These are phyloP conservation scores for Orbilia javanica DNA, from an alignment of 2,329 filamentous ascomycete genomes.

Conservation along the genomic window DNA sequence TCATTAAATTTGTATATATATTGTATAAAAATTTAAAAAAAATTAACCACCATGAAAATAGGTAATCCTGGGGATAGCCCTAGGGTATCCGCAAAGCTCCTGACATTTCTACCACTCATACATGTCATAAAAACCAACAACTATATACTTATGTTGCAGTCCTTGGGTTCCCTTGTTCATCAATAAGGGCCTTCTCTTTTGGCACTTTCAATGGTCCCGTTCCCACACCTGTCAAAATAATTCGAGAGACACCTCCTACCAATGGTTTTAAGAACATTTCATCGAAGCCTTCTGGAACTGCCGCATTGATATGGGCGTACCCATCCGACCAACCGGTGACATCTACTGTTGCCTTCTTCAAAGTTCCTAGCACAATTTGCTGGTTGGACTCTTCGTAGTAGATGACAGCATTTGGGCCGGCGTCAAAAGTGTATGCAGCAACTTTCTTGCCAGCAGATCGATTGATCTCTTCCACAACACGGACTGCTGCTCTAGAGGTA, in stretches of 20 bases:
- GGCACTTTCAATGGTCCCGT: constrained; percentile 87
- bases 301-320: constrained; percentile 69
- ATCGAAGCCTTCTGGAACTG: constrained; percentile 73
- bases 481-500: constrained; percentile 85
- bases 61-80: not conserved
- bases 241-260: constrained; percentile 83
- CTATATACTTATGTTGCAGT: constrained; percentile 10
- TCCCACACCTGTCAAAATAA: constrained; percentile 92
- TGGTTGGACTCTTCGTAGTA: constrained; percentile 89
- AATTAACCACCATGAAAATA: not conserved
- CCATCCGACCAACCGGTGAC: constrained; percentile 80
- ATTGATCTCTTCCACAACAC: constrained; percentile 91
- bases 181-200: constrained; percentile 65
- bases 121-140: not conserved
- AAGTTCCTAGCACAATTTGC: constrained; percentile 78
- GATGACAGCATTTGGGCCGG: constrained; percentile 94
- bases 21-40: not conserved
- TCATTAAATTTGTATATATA: constrained; percentile 24
- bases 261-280: constrained; percentile 75
- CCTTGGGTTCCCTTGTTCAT: constrained; percentile 44
- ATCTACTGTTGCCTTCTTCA: constrained; percentile 75
- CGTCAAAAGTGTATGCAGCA: constrained; percentile 96
- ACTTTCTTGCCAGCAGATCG: constrained; percentile 80
- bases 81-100: not conserved
- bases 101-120: not conserved